Conservation (phyloP, 2,329 filamentous ascomycete genomes). For the Pseudovirgaria hyperparasitica region DNA sequence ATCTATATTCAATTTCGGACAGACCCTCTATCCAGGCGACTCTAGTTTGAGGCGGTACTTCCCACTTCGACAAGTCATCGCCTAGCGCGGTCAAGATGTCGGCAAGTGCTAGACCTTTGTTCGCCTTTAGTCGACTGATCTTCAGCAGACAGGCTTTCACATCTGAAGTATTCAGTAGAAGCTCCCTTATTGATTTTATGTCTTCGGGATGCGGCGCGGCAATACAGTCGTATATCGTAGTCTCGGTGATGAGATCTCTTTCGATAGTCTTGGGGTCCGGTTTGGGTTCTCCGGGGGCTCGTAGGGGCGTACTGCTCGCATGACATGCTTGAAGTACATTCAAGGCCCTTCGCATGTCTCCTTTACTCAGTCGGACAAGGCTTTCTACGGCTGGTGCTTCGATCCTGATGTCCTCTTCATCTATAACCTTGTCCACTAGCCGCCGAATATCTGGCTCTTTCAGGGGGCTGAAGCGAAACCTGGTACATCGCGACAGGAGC, state of each 20-base stretch:
- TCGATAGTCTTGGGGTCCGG: slow-evolving; percentile 46
- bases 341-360: slow-evolving; percentile 87
- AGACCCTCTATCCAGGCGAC: slow-evolving; percentile 85
- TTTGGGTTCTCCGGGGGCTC: slow-evolving; percentile 33
- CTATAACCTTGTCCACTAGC: slow-evolving; percentile 79
- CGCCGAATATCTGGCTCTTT: slow-evolving; percentile 77
- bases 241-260: slow-evolving; percentile 79
- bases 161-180: slow-evolving; percentile 71
- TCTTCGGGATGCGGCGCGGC: slow-evolving; percentile 87
- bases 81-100: slow-evolving; percentile 83
- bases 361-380: slow-evolving; percentile 76
- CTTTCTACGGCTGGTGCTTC: slow-evolving; percentile 67
- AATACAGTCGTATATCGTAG: slow-evolving; percentile 92
- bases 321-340: slow-evolving; percentile 96
- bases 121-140: slow-evolving; percentile 74
- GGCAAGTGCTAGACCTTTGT: slow-evolving; percentile 77
- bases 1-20: slow-evolving; percentile 82
- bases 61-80: slow-evolving; percentile 69
- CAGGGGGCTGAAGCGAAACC: slow-evolving; percentile 88
- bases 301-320: slow-evolving; percentile 62
- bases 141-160: slow-evolving; percentile 81
- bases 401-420: slow-evolving; percentile 77
- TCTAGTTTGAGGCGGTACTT: slow-evolving; percentile 76
- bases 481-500: slow-evolving; percentile 80
- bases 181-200: slow-evolving; percentile 71